These are phyloP conservation scores for Myotisia sp. DNA, from an alignment of 2,329 filamentous ascomycete genomes.

Conservation along the genomic window DNA sequence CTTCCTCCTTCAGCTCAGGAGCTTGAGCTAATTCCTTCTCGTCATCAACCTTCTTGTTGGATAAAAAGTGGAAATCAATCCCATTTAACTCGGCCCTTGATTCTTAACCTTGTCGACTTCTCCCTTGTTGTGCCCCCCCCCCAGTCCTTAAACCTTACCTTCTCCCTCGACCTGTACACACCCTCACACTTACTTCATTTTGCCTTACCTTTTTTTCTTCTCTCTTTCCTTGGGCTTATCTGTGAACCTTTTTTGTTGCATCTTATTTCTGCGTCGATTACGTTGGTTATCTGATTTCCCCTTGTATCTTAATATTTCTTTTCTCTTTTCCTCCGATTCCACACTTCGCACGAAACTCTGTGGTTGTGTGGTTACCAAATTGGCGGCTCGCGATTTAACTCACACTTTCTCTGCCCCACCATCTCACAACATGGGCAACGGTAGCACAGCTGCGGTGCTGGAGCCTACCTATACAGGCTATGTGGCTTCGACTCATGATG, in stretches of 20 bases:
- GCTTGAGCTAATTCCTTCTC: too few species aligned
- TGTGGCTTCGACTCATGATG: conserved; percentile 57
- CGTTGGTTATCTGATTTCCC: neutral
- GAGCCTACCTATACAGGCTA: conserved; percentile 54
- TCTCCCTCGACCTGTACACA: neutral
- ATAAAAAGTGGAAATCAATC: neutral
- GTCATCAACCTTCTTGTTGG: neutral
- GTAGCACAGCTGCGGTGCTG: conserved; percentile 34
- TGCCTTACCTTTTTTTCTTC: neutral
- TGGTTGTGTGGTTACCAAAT: neutral
- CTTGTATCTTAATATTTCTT: conserved; percentile 1
- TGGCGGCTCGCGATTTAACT: neutral
- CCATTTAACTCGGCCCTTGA: neutral
- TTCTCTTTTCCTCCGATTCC: neutral
- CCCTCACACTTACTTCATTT: neutral
- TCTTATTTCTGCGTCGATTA: neutral
- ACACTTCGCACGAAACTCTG: neutral
- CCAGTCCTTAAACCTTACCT: neutral
- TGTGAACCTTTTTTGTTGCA: too few species aligned
- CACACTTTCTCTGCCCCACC: neutral
- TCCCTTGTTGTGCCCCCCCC: neutral
- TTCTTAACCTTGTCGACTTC: neutral
- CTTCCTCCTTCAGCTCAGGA: neutral
- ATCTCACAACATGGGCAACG: conserved; percentile 24
- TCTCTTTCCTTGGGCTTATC: neutral